Evolutionary conservation across 2,329 filamentous ascomycete species (phyloP).

Genomic region (Trichoderma pleuroti): DNA sequence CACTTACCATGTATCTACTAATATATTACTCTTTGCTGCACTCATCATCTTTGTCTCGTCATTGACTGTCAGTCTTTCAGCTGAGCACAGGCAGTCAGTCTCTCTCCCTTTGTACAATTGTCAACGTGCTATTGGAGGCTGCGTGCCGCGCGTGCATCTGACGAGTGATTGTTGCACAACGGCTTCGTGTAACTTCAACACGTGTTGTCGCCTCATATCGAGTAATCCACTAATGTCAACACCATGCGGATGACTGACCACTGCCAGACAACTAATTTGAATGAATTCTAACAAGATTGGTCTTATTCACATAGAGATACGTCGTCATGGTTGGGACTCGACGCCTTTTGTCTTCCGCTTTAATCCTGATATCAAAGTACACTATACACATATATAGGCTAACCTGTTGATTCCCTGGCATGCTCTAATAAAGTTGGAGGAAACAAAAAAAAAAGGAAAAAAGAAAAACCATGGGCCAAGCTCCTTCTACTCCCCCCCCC

Average conservation of each 20-base stretch:
- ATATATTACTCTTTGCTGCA: neutral
- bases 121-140: neutral
- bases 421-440: constrained; percentile 14
- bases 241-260: neutral
- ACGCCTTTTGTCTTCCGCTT: constrained; percentile 1
- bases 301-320: neutral
- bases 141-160: neutral
- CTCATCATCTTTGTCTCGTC: neutral
- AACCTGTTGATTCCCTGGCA: neutral
- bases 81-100: neutral
- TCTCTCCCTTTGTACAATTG: constrained; percentile 1
- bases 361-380: constrained; percentile 19
- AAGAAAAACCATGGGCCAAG: neutral
- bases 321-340: neutral
- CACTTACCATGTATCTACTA: neutral
- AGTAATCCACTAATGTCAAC: neutral
- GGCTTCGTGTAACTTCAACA: neutral
- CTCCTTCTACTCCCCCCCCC: neutral
- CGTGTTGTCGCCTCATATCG: neutral
- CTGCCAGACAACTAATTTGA: rapidly evolving
- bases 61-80: neutral
- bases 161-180: neutral
- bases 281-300: no score
- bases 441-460: neutral
- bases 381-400: constrained; percentile 18